Conservation (phyloP, 2,329 filamentous ascomycete species). For the Coniochaeta sp. region DNA sequence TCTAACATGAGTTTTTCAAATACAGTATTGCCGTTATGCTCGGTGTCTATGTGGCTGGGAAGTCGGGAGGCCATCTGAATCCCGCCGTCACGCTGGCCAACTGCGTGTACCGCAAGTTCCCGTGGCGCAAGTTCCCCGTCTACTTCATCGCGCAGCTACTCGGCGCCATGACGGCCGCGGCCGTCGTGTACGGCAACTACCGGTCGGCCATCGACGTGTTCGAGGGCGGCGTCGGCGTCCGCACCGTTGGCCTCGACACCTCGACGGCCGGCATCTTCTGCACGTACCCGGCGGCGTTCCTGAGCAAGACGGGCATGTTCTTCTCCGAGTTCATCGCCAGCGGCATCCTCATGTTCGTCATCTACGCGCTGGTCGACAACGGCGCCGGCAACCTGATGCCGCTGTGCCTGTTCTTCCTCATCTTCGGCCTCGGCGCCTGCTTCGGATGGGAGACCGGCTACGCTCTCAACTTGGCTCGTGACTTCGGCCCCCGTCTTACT, state of each 20-base stretch:
- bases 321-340: slow-evolving; percentile 66
- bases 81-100: slow-evolving; percentile 65
- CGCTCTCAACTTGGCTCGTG: slow-evolving; percentile 66
- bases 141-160: slow-evolving; percentile 60
- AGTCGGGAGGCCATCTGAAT: slow-evolving; percentile 62
- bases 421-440: slow-evolving; percentile 66
- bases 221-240: slow-evolving; percentile 49
- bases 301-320: slow-evolving; percentile 60
- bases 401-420: slow-evolving; percentile 34
- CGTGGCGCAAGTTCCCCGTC: slow-evolving; percentile 63
- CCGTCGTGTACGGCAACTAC: slow-evolving; percentile 57
- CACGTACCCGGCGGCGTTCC: slow-evolving; percentile 62
- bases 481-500: slow-evolving; percentile 36
- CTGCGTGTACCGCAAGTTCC: slow-evolving; percentile 60
- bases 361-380: slow-evolving; percentile 60
- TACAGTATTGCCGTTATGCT: slow-evolving; percentile 59
- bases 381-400: slow-evolving; percentile 52
- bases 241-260: slow-evolving; percentile 52
- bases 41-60: slow-evolving; percentile 58
- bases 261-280: slow-evolving; percentile 65
- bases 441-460: slow-evolving; percentile 75
- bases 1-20: background rate
- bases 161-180: slow-evolving; percentile 56
- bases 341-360: slow-evolving; percentile 61
- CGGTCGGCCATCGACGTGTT: slow-evolving; percentile 56